Conservation (phyloP, 768 basidiomycete genomes). For the Myochromella boudieri region DNA sequence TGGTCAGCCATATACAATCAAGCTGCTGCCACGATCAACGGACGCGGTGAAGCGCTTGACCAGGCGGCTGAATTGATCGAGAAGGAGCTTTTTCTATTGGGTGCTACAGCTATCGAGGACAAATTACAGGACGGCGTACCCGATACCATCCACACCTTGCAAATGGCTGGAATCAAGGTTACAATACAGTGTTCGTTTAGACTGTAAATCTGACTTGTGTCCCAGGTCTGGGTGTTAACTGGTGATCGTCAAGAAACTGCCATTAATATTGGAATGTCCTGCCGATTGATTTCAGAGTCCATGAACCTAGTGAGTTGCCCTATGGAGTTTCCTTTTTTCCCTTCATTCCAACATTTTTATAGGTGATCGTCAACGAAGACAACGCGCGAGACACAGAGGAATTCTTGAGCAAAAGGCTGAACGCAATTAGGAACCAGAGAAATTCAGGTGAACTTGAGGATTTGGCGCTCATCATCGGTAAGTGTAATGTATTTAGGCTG, state of each 20-base stretch:
- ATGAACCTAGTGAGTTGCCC: conserved; percentile 87
- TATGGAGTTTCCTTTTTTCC: not conserved
- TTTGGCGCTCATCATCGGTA: conserved; percentile 92
- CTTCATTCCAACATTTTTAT: conserved; percentile 1
- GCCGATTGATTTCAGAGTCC: conserved; percentile 93
- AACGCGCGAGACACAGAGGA: conserved; percentile 79
- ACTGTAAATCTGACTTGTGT: conserved; percentile 4
- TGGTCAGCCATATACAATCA: conserved; percentile 89
- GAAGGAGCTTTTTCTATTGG: conserved; percentile 87
- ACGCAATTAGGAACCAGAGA: conserved; percentile 91
- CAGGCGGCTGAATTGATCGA: conserved; percentile 95
- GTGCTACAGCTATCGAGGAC: conserved; percentile 98
- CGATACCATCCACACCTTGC: conserved; percentile 95
- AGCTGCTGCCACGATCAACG: conserved; percentile 93
- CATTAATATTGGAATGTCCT: conserved; percentile 98
- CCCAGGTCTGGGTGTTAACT: conserved; percentile 95
- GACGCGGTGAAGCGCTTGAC: conserved; percentile 93
- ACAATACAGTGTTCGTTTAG: conserved; percentile 21
- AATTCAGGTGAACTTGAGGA: conserved; percentile 93
- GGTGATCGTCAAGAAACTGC: conserved; percentile 99
- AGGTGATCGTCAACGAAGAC: conserved; percentile 96
- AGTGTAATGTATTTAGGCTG: not conserved
- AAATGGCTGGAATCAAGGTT: conserved; percentile 99
- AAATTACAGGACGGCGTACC: conserved; percentile 98
- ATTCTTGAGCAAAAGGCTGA: conserved; percentile 83